Base-by-base conservation (phyloP, 2,329 filamentous ascomycete species). In the Cladosporium sp. region DNA sequence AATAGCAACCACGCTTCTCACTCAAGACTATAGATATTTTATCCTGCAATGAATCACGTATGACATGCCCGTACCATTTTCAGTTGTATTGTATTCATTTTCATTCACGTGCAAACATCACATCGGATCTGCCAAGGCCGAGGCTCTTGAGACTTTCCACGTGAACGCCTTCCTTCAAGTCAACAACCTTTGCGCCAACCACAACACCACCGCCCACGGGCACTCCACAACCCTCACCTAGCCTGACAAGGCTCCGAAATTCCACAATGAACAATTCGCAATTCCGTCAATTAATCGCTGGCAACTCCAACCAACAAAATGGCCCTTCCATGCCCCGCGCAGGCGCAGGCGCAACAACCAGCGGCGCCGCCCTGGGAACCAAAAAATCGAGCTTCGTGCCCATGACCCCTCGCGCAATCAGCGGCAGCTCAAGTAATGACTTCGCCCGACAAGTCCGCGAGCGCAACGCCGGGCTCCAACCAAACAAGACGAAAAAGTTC, bases 191-290 rank as follows among this genome's bases (percentile, higher is more conserved):
- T 35, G 55, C 55, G 55, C 33, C 29, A 14, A 35, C 14, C 18
- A 23, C 31, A 26, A 37, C 21, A 40, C 12, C 55, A 40, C 33
- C 55, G 33, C 16, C 55, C 55, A 35, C 31, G 31, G 55, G 55
- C 29, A 33, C 29, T 35, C 11, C 8, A 18, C 53, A 56, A 4
- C 31, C 21, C 23, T 16, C 31, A 28, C n/a, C 33, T 3, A 37
- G 29, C 55, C n/a, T 18, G 2, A 23, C 21, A 26, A 21, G 55
- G 23, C 37, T 33, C n/a, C n/a, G 4, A 1, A 23, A 16, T 1
- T 10, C 29, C 66, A 69, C 52, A 6, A 98, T 99, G 95, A 96
- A 98, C 78, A 98, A 98, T 83, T 88, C 93, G 52, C 92, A 97
- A 73, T 99, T 99, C 74, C 90, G 95, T 64, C 90, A 90, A 69